A percentile compares a stretch with the other conserved stretches of the same genome.
Conservation (phyloP, 2,329 filamentous ascomycete species). For the Hymenoscyphus albidus region DNA sequence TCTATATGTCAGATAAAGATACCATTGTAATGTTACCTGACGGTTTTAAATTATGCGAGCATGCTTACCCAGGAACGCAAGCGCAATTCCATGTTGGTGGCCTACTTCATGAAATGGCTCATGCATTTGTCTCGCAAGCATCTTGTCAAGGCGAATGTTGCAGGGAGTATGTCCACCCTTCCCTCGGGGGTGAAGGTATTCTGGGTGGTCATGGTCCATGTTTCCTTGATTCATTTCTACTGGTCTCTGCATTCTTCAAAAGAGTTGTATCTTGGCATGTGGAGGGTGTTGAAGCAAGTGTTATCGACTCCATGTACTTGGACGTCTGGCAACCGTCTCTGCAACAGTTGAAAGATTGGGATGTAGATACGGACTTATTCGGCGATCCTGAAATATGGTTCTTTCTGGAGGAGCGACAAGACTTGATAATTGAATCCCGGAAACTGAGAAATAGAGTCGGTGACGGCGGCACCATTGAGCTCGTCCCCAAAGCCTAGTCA, state of each 20-base stretch:
- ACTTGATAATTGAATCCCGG: neutral
- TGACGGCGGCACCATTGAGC: no score
- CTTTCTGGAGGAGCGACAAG: neutral
- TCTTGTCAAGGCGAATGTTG: neutral
- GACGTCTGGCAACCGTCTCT: neutral
- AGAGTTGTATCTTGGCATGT: neutral
- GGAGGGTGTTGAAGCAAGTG: neutral
- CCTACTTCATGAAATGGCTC: neutral
- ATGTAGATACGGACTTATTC: neutral
- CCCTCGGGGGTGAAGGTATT: neutral
- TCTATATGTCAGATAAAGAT: neutral
- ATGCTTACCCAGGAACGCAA: neutral
- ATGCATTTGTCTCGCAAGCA: neutral
- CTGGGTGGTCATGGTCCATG: neutral
- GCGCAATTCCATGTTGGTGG: neutral
- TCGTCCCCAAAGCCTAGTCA: no score
- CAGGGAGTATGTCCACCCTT: neutral
- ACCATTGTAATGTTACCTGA: neutral
- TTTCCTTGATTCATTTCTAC: neutral
- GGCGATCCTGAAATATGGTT: neutral
- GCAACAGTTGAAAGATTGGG: neutral
- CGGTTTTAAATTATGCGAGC: neutral
- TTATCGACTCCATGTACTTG: neutral
- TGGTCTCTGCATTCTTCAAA: neutral
- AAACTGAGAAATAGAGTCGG: neutral